These are phyloP conservation scores for Hansenula lynferdii DNA, from an alignment of 1,139 yeast genomes.

Conservation along the genomic window DNA sequence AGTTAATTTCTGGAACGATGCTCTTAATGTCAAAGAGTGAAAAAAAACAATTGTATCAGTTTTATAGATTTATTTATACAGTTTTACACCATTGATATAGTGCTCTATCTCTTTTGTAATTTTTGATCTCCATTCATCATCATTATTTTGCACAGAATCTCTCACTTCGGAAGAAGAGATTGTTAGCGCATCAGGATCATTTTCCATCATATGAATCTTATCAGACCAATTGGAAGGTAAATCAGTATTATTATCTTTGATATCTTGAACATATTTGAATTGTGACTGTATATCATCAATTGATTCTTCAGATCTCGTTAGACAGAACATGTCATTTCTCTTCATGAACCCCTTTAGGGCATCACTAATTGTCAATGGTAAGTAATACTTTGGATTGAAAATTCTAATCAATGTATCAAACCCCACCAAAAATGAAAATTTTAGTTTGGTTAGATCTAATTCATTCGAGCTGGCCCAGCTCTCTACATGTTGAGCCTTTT, in stretches of 20 bases:
- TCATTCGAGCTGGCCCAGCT: constrained; percentile 11
- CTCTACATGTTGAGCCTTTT: constrained; percentile 42
- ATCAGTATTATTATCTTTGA: constrained; percentile 35
- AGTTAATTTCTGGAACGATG: constrained; percentile 57
- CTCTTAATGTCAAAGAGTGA: constrained; percentile 18
- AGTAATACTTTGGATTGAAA: constrained; percentile 68
- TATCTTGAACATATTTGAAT: constrained; percentile 34
- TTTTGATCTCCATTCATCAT: constrained; percentile 26
- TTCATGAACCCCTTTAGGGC: constrained; percentile 52
- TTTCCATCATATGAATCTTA: constrained; percentile 37
- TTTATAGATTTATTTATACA: no score
- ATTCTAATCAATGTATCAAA: constrained; percentile 74
- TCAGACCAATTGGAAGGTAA: constrained; percentile 54
- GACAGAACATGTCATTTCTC: constrained; percentile 47
- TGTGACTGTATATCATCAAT: constrained; percentile 28
- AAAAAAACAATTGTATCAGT: neutral
- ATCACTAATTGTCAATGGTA: constrained; percentile 37
- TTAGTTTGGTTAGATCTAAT: constrained; percentile 3
- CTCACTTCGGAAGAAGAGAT: constrained; percentile 66
- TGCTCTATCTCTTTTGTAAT: constrained; percentile 33
- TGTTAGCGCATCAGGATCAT: constrained; percentile 31
- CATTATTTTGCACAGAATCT: constrained; percentile 18
- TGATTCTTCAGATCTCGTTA: constrained; percentile 48
- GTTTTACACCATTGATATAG: constrained; percentile 32
- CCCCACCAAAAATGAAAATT: constrained; percentile 59